Percentiles rank a stretch among this genome's conserved stretches.
Conservation (phyloP, 768 basidiomycete species). For the Scleroderma citrinum region DNA sequence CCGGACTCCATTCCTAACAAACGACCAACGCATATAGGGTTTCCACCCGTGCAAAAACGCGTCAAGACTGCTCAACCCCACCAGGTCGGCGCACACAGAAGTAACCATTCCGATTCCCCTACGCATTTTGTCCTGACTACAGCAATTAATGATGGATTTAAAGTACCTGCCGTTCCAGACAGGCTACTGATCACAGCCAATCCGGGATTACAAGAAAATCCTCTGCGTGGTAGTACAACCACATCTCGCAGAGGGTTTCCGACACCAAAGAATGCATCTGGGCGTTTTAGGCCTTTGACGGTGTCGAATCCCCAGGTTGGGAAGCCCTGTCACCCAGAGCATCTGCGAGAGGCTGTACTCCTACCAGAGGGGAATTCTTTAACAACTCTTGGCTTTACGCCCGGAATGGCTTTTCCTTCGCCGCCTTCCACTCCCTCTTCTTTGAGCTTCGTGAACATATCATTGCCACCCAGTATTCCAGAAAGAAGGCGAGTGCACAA, state of each 20-base stretch:
- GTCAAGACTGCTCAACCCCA: conserved; percentile 2
- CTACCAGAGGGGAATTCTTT: background rate
- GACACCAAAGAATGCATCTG: background rate
- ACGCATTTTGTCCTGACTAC: background rate
- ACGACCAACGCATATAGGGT: conserved; percentile 16
- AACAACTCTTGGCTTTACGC: background rate
- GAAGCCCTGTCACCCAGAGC: too few species aligned
- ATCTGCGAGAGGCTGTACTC: background rate
- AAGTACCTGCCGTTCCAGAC: background rate
- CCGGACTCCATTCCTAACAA: conserved; percentile 3
- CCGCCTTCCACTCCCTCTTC: conserved; percentile 2
- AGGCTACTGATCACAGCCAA: too few species aligned
- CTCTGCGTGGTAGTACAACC: background rate
- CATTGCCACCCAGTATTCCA: conserved; percentile 52
- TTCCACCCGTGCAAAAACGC: conserved; percentile 11
- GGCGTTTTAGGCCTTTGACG: conserved; percentile 14
- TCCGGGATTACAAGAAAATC: background rate
- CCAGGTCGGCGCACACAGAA: background rate
- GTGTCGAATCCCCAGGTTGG: background rate
- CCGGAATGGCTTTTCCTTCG: background rate
- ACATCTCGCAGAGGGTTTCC: background rate
- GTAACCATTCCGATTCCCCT: background rate
- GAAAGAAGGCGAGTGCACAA: conserved; percentile 49
- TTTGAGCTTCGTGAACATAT: conserved; percentile 34
- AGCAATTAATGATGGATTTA: background rate